phyloP scores from a whole-genome alignment of 352 stramenopile genomes.

The Globisporangium alternatum region DNA sequence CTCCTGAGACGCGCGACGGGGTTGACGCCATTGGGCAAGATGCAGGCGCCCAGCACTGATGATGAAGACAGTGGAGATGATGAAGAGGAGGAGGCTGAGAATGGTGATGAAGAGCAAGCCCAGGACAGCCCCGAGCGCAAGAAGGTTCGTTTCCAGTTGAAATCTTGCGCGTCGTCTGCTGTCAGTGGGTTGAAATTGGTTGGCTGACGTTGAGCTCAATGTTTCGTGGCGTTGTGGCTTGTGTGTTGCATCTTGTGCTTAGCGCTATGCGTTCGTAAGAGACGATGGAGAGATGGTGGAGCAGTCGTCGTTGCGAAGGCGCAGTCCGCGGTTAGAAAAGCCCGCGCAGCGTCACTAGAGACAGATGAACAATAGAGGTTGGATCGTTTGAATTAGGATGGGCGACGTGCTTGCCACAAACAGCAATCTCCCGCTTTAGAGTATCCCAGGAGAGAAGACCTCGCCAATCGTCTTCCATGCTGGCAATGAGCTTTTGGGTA shows the following conservation, averaged over 20 bases:
- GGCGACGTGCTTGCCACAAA: neutral
- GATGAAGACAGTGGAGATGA: slow-evolving; percentile 10
- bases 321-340: slow-evolving; percentile 13
- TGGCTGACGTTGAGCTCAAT: neutral
- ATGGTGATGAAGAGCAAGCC: neutral
- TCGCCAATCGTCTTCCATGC: neutral
- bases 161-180: neutral
- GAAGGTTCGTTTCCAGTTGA: neutral
- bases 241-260: neutral
- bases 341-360: neutral
- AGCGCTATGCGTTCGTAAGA: slow-evolving; percentile 15
- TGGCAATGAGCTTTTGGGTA: too few relatives aligned
- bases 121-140: neutral
- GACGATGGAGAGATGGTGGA: slow-evolving; percentile 9
- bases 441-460: neutral
- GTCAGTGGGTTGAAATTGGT: neutral
- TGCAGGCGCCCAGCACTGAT: slow-evolving; percentile 10
- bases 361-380: neutral
- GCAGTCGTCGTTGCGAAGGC: slow-evolving; percentile 6
- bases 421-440: neutral
- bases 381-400: neutral
- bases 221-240: neutral
- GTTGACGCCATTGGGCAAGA: neutral
- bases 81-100: neutral
- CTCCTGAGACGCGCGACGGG: slow-evolving; percentile 12